phyloP scores from a whole-genome alignment of 768 basidiomycete genomes.

The Mycena metata region DNA sequence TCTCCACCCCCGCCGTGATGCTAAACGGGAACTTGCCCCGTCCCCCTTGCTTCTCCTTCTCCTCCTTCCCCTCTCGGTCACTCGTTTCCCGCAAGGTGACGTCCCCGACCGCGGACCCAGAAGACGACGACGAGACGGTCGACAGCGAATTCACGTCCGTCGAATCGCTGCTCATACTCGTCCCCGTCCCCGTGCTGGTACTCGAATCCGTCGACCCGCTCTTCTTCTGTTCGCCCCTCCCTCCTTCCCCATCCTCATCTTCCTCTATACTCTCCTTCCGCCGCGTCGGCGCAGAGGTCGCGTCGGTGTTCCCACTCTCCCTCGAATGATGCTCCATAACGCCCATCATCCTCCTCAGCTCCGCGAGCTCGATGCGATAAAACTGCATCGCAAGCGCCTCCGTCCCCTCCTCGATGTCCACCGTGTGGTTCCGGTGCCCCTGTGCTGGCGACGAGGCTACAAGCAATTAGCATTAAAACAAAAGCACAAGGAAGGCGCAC shows the following conservation, averaged over 20 bases:
- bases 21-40: constrained; percentile 80
- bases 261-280: not conserved
- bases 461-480: too few species aligned
- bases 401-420: constrained; percentile 73
- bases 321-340: constrained; percentile 92
- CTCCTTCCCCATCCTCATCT: too few species aligned
- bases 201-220: constrained; percentile 18
- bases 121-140: constrained; percentile 26
- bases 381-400: constrained; percentile 93
- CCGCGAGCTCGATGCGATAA: constrained; percentile 91
- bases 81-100: too few species aligned
- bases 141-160: not conserved
- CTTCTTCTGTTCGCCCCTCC: not conserved
- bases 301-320: constrained; percentile 57
- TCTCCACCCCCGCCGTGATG: constrained; percentile 96
- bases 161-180: too few species aligned
- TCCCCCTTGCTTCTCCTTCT: not conserved
- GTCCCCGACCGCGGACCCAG: not conserved
- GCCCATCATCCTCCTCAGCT: constrained; percentile 89
- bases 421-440: constrained; percentile 17
- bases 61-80: too few species aligned
- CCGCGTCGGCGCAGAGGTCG: not conserved
- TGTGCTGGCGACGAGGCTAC: too few species aligned
- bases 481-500: not conserved
- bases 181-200: not conserved